Percentiles rank a stretch among this genome's conserved stretches.
phyloP scores from a whole-genome alignment of 1,139 yeast genomes.

The Kurtzmaniella quercitrusa region DNA sequence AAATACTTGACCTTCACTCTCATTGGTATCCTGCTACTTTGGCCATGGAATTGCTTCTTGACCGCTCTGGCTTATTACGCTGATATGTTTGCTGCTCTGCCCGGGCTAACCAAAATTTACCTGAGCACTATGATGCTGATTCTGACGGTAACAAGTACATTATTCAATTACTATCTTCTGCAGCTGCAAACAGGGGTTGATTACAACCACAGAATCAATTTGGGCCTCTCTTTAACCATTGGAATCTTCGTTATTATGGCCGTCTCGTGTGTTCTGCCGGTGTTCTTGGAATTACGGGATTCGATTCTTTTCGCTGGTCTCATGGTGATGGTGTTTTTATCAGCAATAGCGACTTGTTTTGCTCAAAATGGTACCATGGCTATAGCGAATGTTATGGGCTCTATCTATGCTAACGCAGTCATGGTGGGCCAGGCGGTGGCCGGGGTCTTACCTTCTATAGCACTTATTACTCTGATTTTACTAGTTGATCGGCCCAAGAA shows the following conservation, averaged over 20 bases:
- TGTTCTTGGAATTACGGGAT: conserved; percentile 37
- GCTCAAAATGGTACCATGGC: conserved; percentile 94
- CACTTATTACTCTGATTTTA: conserved; percentile 59
- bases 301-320: conserved; percentile 38
- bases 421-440: conserved; percentile 96
- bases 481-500: conserved; percentile 26
- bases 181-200: conserved; percentile 61
- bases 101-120: conserved; percentile 55
- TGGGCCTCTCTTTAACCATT: conserved; percentile 57
- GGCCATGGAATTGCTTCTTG: conserved; percentile 97
- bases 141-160: conserved; percentile 68
- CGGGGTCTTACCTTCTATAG: conserved; percentile 83
- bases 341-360: conserved; percentile 63
- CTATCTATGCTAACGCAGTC: conserved; percentile 77
- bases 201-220: conserved; percentile 54
- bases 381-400: conserved; percentile 72
- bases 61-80: conserved; percentile 83
- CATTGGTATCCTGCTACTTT: conserved; percentile 74
- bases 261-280: conserved; percentile 43
- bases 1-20: conserved; percentile 60
- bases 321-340: conserved; percentile 55
- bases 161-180: conserved; percentile 61
- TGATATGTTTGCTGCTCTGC: conserved; percentile 53
- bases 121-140: conserved; percentile 88
- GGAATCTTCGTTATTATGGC: conserved; percentile 52